Base-by-base conservation (phyloP, 2,329 filamentous ascomycete species). In the Phaeosphaeriaceae sp. region DNA sequence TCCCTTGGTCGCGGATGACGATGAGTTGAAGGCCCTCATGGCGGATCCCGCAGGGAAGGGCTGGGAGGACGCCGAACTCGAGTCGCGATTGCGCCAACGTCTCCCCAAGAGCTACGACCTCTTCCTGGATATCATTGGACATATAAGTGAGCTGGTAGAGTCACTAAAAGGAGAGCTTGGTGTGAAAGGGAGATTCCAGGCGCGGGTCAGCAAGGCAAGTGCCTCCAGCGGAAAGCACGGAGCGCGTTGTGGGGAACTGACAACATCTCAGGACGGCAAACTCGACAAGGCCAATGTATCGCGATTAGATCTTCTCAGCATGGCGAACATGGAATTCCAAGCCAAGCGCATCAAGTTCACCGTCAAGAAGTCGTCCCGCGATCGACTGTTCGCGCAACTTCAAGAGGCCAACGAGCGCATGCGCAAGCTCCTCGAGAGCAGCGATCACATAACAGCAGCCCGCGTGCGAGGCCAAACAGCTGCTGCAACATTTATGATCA, bases 121-220 rank as follows among this genome's bases (percentile, higher is more conserved):
- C 19, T 69, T 65, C 52, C 50, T 60, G 58, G 61, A 58, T 8
- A 65, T 61, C 6, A 62, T 69, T 21, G 42, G 53, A 22, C 62
- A 70, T 11, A 68, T 74, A 35, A 55, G 62, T 26, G 55, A 60
- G 13, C 54, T 65, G 2, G 70, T 70, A 56, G 65, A 61, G 22
- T 24, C 59, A 26, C 53, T 69, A 15, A 64, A 63, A 52, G 60
- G 62, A 35, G 69, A 63, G n/a, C 58, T 62, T 10, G 57, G 57
- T 9, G 52, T 63, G 22, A 55, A 60, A 26, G 19, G 49, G 9
- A 55, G 43, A 19, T 61, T 58, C 28, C 68, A 69, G 49, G 52
- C 53, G 28, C 58, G 50, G 30, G 50, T 66, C 26, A 35, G 51
- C 26, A 22, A 55, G 53, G 59, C 54, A 35, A n/a, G 58, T 30